Evolutionary conservation across 1,139 yeast species (phyloP).

Genomic region (Saccharomyces hybrid): DNA sequence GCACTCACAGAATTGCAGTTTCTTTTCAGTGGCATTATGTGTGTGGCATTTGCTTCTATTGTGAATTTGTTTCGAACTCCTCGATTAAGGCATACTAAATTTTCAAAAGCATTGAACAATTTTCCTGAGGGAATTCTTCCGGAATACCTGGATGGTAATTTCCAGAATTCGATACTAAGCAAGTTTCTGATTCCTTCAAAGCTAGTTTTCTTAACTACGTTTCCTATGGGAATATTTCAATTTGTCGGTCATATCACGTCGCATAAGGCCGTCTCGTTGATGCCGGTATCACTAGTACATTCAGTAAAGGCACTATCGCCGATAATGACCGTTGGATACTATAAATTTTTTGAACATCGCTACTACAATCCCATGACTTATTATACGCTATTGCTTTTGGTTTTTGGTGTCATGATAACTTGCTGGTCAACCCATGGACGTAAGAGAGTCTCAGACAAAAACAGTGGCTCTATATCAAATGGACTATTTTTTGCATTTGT

Average conservation of each 20-base stretch:
- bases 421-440: slow-evolving; percentile 40
- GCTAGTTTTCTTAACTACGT: slow-evolving; percentile 52
- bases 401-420: slow-evolving; percentile 77
- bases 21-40: slow-evolving; percentile 51
- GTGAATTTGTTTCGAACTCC: slow-evolving; percentile 24
- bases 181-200: slow-evolving; percentile 25
- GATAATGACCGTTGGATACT: slow-evolving; percentile 74
- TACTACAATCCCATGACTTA: slow-evolving; percentile 62
- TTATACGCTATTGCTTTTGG: slow-evolving; percentile 65
- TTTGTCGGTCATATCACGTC: slow-evolving; percentile 84
- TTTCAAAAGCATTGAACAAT: slow-evolving; percentile 14
- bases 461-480: slow-evolving; percentile 38
- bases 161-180: slow-evolving; percentile 25
- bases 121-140: slow-evolving; percentile 63
- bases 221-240: slow-evolving; percentile 93
- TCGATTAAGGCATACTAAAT: slow-evolving; percentile 3
- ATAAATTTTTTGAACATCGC: slow-evolving; percentile 51
- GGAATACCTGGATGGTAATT: slow-evolving; percentile 27
- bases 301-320: slow-evolving; percentile 90
- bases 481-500: slow-evolving; percentile 73
- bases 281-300: slow-evolving; percentile 88
- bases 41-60: slow-evolving; percentile 33
- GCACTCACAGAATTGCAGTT: slow-evolving; percentile 85
- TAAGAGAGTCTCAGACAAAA: slow-evolving; percentile 29
- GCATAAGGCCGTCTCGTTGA: slow-evolving; percentile 78